Evolutionary conservation across 75 land plant genomes (phyloP).

Genomic region (Pseudotsuga menziesii): DNA sequence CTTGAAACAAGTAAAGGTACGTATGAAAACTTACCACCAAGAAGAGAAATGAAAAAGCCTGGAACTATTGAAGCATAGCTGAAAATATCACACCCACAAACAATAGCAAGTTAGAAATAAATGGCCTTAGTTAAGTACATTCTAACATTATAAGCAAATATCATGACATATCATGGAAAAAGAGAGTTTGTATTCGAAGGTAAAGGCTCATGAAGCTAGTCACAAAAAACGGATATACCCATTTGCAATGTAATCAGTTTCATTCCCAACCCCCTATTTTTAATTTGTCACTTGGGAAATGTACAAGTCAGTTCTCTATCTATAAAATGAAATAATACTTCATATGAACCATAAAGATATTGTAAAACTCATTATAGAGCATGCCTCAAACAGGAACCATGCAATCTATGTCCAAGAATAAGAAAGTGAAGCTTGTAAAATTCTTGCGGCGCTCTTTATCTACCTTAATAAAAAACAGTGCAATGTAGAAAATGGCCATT

Average conservation of each 20-base stretch:
- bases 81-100: constrained; percentile 11
- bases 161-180: neutral
- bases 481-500: no score
- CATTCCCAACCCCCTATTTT: no score
- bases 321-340: no score
- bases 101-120: neutral
- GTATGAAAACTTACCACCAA: constrained; percentile 21
- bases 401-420: neutral
- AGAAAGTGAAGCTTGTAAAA: no score
- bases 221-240: no score
- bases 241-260: neutral
- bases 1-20: neutral
- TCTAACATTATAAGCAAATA: neutral
- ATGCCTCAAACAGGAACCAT: neutral
- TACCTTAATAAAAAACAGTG: no score
- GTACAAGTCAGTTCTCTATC: no score
- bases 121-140: neutral
- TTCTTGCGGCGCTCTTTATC: no score
- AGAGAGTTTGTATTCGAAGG: neutral
- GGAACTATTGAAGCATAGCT: constrained; percentile 38
- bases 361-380: neutral
- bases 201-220: no score
- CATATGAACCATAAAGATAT: neutral
- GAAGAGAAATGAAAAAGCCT: constrained; percentile 31
- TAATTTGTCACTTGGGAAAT: no score